Evolutionary conservation across 371 early-diverging fungal species (phyloP).

Genomic region (Conidiobolus incongruus): DNA sequence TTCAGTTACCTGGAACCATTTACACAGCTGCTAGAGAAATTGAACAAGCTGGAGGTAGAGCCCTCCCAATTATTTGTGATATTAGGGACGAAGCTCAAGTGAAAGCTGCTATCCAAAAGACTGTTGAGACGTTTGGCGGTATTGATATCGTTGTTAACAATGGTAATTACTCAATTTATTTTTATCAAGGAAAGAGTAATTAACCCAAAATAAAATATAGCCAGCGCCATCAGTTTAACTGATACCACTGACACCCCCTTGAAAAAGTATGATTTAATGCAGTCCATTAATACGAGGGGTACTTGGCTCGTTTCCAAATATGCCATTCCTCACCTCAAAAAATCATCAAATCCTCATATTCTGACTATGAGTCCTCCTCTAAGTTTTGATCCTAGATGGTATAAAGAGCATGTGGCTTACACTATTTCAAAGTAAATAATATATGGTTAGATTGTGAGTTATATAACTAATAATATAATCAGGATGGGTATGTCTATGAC

Average conservation of each 20-base stretch:
- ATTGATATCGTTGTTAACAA: conserved; percentile 66
- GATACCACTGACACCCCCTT: conserved; percentile 27
- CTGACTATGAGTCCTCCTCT: conserved; percentile 53
- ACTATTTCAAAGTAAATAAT: conserved; percentile 25
- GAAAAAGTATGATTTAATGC: conserved; percentile 64
- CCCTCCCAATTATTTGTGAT: too few species aligned
- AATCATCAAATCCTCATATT: conserved; percentile 32
- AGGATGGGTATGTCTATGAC: conserved; percentile 40
- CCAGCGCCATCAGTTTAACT: conserved; percentile 47
- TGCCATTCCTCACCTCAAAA: conserved; percentile 35
- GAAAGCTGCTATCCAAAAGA: too few species aligned
- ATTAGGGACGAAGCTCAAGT: too few species aligned
- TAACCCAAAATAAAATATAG: too few species aligned
- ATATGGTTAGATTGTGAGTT: background rate
- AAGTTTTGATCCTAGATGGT: conserved; percentile 38
- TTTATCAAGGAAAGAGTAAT: too few species aligned
- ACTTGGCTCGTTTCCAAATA: too few species aligned
- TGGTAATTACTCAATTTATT: conserved; percentile 7
- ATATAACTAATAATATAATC: conserved; percentile 5
- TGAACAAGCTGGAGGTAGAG: too few species aligned
- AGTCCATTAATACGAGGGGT: too few species aligned
- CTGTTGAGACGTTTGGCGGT: conserved; percentile 40
- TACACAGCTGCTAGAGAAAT: too few species aligned
- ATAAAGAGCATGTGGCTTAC: conserved; percentile 27
- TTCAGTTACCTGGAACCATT: conserved; percentile 22